Evolutionary conservation across 345 rosid genomes (phyloP).

Genomic region (Syzygium jambos): DNA sequence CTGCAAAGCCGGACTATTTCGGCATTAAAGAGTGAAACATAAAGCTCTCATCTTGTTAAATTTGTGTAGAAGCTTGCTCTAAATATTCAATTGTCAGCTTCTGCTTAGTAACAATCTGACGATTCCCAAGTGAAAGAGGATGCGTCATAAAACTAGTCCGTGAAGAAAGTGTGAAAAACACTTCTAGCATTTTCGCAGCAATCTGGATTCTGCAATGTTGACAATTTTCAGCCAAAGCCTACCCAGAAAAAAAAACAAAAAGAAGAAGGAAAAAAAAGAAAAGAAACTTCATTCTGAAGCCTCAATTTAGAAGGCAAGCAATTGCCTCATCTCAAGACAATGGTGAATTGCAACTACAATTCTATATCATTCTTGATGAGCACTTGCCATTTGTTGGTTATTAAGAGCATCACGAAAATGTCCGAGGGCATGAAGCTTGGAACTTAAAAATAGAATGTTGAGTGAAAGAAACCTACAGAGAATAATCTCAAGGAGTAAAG

Average conservation of each 20-base stretch:
- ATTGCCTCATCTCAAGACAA: background rate
- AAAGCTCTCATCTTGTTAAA: background rate
- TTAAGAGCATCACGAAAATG: background rate
- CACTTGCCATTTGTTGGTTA: background rate
- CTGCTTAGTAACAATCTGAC: background rate
- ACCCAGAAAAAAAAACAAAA: background rate
- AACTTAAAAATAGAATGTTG: background rate
- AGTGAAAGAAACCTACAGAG: background rate
- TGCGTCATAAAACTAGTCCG: background rate
- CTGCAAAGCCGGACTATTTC: background rate
- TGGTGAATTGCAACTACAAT: background rate
- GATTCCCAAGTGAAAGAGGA: background rate
- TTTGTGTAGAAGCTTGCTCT: background rate
- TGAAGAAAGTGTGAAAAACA: background rate
- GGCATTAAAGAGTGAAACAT: background rate
- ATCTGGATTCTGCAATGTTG: background rate
- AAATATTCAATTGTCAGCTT: background rate
- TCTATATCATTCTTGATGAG: background rate
- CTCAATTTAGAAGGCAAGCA: background rate
- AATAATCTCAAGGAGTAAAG: background rate
- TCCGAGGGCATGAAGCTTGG: background rate
- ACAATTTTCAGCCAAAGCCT: background rate
- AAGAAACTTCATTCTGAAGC: background rate
- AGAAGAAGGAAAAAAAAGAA: background rate
- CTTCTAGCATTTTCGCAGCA: background rate